Base-by-base conservation (phyloP, 345 rosid genomes). In the Eucalyptus pauciflora region DNA sequence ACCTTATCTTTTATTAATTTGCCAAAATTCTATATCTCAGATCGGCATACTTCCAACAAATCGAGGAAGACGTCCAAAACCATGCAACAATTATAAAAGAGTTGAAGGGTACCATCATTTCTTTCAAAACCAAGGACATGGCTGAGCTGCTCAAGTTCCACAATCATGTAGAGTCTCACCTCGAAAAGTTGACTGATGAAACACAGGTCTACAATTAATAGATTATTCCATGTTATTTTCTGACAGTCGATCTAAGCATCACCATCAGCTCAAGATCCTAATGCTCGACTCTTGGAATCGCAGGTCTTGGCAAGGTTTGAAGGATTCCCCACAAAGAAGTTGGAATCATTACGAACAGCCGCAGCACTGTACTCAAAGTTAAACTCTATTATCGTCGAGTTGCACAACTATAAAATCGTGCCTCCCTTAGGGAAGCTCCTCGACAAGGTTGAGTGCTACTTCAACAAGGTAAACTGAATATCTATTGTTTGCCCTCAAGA, bases 271-370 rank as follows among this genome's bases (percentile, higher is more conserved):
- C 51, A 49, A 45, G 71, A 31, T 76, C 27, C 67, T 20, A 45
- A 41, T 20, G 29, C 9, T 86, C 27, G 33, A 43, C 69, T 16
- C 46, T 41, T 50, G 58, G 50, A 5, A n/a, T 27, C 27, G 56
- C 93, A 98, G 99, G 99, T 98, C 80, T 95, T 98, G 67, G 94
- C 97, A 14, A 93, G 97, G 87, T 96, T 97, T 67, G 99, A 98
- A 93, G 99, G 96, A 33, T 96, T 98, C 87, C 99, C 99, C 2
- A 92, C 88, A n/a, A 96, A 95, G 94, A 98, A 97, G 91, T 91
- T 98, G 86, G 99, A 98, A 94, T 92, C 99, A 46, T 51, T 97
- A 62, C 93, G 99, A 91, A 94, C 94, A 86, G 96, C 99, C 8
- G 91, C 95, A 71, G 96, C 96, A 37, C 92, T 98, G 51, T 92